A percentile compares a stretch with the other conserved stretches of the same genome.
These are phyloP conservation scores for Leccinum pachyderme DNA, from an alignment of 1,284 basidiomycete genomes.

Conservation along the genomic window DNA sequence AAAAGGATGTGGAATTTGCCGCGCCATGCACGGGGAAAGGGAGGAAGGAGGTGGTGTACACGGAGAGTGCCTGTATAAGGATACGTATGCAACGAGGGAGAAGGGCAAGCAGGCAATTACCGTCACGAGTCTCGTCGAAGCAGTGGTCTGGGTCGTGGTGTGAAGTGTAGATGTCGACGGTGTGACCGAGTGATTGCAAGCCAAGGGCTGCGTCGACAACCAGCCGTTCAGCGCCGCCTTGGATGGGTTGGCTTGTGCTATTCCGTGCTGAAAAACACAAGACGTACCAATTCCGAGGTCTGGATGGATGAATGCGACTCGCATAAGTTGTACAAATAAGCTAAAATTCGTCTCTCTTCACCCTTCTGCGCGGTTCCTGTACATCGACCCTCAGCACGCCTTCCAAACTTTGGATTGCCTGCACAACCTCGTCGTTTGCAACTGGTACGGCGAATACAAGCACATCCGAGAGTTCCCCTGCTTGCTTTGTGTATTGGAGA, in stretches of 20 bases:
- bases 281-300: slow-evolving; percentile 89
- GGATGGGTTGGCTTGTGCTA: slow-evolving; percentile 1
- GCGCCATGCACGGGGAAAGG: slow-evolving; percentile 75
- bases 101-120: slow-evolving; percentile 39
- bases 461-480: slow-evolving; percentile 27
- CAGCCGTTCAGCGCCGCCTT: slow-evolving; percentile 92
- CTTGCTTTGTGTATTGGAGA: slow-evolving; percentile 24
- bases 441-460: slow-evolving; percentile 18
- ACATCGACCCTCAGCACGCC: slow-evolving; percentile 26
- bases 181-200: slow-evolving; percentile 81
- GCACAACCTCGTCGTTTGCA: slow-evolving; percentile 11
- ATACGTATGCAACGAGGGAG: not conserved
- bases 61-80: slow-evolving; percentile 69
- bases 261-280: not conserved
- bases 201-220: slow-evolving; percentile 96
- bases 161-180: slow-evolving; percentile 92
- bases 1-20: slow-evolving; percentile 86
- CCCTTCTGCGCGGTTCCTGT: slow-evolving; percentile 21
- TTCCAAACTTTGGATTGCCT: slow-evolving; percentile 17
- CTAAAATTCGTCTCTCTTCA: slow-evolving; percentile 31
- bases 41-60: slow-evolving; percentile 76
- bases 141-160: slow-evolving; percentile 85
- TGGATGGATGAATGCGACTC: slow-evolving; percentile 89
- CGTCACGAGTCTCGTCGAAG: slow-evolving; percentile 89
- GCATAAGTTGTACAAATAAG: slow-evolving; percentile 15